phyloP scores from a whole-genome alignment of 2,329 filamentous ascomycete species.

The Rutstroemia sp. region DNA sequence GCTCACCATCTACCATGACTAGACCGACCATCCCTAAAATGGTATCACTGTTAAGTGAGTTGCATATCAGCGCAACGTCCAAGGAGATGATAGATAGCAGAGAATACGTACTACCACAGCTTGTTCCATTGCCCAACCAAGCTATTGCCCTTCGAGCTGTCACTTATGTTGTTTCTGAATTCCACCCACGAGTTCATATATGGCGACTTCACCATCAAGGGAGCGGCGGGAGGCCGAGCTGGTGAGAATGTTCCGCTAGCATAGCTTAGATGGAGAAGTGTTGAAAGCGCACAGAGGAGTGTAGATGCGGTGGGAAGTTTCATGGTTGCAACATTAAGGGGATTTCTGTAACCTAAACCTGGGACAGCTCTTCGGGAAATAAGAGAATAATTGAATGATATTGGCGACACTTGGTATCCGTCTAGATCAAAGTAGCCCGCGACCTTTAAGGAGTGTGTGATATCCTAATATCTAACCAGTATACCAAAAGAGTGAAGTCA shows the following conservation, averaged over 20 bases:
- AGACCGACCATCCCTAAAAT: constrained; percentile 60
- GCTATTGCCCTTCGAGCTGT: constrained; percentile 51
- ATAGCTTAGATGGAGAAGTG: neutral
- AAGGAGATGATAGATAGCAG: neutral
- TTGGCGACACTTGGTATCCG: too few relatives aligned
- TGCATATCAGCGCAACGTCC: neutral
- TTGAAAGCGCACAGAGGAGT: neutral
- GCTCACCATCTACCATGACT: constrained; percentile 56
- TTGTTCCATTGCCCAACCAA: constrained; percentile 62
- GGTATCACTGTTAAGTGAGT: constrained; percentile 37
- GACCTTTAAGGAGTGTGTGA: too few relatives aligned
- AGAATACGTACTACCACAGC: constrained; percentile 55
- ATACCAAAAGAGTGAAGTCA: too few relatives aligned
- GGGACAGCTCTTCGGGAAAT: too few relatives aligned
- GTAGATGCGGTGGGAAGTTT: neutral
- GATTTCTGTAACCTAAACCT: too few relatives aligned
- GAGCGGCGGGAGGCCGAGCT: constrained; percentile 58
- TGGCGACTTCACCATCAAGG: constrained; percentile 66
- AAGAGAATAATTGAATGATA: too few relatives aligned
- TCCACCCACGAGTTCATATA: constrained; percentile 67
- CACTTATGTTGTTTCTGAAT: constrained; percentile 46
- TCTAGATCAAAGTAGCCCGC: too few relatives aligned
- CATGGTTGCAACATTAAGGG: neutral
- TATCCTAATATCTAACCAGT: too few relatives aligned
- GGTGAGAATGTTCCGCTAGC: constrained; percentile 51